phyloP scores from a whole-genome alignment of 306 rosid genomes.

The Dalbergia oliveri region DNA sequence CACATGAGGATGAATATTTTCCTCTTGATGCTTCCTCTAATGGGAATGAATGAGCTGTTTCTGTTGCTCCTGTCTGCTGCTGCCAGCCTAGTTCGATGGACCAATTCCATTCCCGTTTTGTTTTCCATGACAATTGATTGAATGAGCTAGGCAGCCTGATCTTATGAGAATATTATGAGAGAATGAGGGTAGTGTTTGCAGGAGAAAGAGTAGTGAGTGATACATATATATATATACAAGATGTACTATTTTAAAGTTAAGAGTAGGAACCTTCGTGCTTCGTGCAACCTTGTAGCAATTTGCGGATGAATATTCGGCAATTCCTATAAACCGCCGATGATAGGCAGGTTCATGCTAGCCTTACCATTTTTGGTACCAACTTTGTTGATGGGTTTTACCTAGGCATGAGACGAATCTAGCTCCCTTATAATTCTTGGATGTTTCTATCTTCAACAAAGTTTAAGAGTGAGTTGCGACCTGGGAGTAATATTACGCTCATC shows the following conservation, averaged over 20 bases:
- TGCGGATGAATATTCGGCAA: neutral
- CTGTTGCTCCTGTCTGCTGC: constrained; percentile 18
- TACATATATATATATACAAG: neutral
- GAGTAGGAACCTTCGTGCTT: constrained; percentile 54
- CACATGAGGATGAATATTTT: constrained; percentile 47
- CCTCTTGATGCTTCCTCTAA: constrained; percentile 59
- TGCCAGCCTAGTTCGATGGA: constrained; percentile 15
- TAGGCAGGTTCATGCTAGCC: constrained; percentile 42
- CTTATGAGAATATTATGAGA: neutral
- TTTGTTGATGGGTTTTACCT: constrained; percentile 13
- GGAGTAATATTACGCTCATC: neutral
- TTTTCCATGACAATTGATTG: constrained; percentile 32
- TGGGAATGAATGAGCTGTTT: constrained; percentile 35
- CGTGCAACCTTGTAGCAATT: constrained; percentile 16
- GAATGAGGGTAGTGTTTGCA: constrained; percentile 13
- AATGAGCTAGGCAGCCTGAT: neutral
- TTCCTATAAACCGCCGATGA: constrained; percentile 37
- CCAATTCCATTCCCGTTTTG: constrained; percentile 43
- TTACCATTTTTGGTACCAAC: constrained; percentile 37
- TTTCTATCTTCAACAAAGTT: neutral
- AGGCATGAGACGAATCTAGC: constrained; percentile 1
- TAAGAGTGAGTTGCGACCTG: neutral
- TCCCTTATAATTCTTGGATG: constrained; percentile 2
- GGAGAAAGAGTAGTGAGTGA: constrained; percentile 5
- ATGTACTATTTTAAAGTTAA: constrained; percentile 26